These are phyloP conservation scores for Gloeostereum incarnatum DNA, from an alignment of 768 basidiomycete genomes.

Conservation along the genomic window DNA sequence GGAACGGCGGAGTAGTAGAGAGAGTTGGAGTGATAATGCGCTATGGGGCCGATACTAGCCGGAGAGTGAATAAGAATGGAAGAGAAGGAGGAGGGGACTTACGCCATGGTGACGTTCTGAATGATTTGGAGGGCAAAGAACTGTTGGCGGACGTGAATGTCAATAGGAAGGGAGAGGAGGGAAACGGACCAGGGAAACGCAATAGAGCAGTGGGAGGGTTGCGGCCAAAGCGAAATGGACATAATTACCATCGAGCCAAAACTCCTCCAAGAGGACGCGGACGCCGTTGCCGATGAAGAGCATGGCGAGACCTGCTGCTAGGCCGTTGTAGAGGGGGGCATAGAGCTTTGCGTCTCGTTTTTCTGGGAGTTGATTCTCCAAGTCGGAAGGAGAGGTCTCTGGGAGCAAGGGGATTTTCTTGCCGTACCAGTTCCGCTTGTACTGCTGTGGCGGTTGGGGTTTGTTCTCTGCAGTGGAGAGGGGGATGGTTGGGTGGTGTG, in stretches of 20 bases:
- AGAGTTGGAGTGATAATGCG: constrained; percentile 71
- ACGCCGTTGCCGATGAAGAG: constrained; percentile 61
- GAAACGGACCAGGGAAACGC: constrained; percentile 67
- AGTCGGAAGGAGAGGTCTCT: constrained; percentile 17
- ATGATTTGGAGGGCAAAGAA: constrained; percentile 74
- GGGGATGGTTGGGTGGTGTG: constrained; percentile 9
- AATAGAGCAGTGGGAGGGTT: constrained; percentile 59
- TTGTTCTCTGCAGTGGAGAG: neutral
- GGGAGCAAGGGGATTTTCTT: constrained; percentile 40
- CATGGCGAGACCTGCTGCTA: constrained; percentile 48
- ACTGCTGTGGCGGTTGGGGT: neutral
- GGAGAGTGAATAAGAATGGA: too few species aligned
- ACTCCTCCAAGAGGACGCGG: constrained; percentile 59
- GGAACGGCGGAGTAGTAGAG: constrained; percentile 68
- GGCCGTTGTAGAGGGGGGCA: constrained; percentile 63
- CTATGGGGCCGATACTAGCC: constrained; percentile 74
- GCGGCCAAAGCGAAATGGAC: constrained; percentile 55
- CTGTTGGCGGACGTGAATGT: too few species aligned
- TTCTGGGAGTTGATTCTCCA: constrained; percentile 14
- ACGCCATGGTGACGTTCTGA: constrained; percentile 58
- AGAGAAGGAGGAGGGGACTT: too few species aligned
- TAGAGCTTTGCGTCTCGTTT: constrained; percentile 31
- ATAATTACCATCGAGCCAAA: constrained; percentile 47
- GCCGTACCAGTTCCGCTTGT: constrained; percentile 51
- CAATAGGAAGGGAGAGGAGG: too few species aligned